Evolutionary conservation across 2,329 filamentous ascomycete species (phyloP), one percentile per base, ranked within the genome.

Genomic region (Fusarium staphyleae): DNA sequence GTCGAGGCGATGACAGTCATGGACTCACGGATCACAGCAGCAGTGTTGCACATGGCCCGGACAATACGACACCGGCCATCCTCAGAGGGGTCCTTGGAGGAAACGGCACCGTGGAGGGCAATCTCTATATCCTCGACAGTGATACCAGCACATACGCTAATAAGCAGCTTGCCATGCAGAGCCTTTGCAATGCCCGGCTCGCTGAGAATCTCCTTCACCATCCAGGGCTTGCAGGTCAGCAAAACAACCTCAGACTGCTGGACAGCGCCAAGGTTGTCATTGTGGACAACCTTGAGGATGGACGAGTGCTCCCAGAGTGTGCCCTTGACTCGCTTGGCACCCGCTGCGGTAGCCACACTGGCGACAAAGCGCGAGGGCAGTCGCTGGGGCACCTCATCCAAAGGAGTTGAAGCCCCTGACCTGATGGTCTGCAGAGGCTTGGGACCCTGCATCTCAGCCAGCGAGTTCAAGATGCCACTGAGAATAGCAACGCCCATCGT

Each of bases 401-500:
- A 65, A 2, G 78, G 78, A 3, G 76, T 78, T 15, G 78, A 75
- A 4, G 72, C 69, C 53, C 77, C 73, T 3, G 79, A 76, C 28
- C 73, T 61, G 24, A 67, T 76, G 43, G 69, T 73, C 68, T 77
- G 77, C 40, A 77, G 75, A 62, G 74, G 80, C 60, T 74, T 75
- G 43, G 75, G 75, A 18, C 72, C 76, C 48, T 78, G 78, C 70
- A 81, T 75, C 62, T 76, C 80, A 32, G 78, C 77, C 36, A 95
- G 81, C 10, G 89, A 90, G 55, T 84, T 79, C 64, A 96, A 83
- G 69, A 96, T 88, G 60, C 91, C 91, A 48, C 84, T 87, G 51
- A 96, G 83, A 64, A 96, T 93, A 52, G 90, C 90, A 55, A 90
- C 90, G 53, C 91, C 91, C 85, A 96, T 90, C 46, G 87, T 93